Base-by-base conservation (phyloP, 2,329 filamentous ascomycete species). In the Penicillium paneum region DNA sequence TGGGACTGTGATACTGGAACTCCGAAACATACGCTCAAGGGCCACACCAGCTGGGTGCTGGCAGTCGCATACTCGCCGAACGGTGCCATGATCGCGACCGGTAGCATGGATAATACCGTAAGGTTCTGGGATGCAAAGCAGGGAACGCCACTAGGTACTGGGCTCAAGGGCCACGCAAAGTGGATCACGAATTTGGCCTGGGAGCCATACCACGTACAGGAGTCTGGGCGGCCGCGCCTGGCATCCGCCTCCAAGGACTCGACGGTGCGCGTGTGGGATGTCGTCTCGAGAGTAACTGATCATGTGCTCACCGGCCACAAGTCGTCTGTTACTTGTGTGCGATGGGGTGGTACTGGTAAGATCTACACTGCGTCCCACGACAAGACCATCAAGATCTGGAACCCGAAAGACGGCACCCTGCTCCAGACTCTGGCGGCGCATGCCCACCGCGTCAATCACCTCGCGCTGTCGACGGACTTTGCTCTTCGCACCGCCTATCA, bases 1-100 rank as follows among this genome's bases (percentile, higher is more conserved):
- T 97, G 91, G 91, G 92, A 99, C 67, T 92, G 91, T 45, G 90
- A 97, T 66, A 97, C 91, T 0, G 92, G 92, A 44, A 97, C 91
- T 11, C 91, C 92, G 0, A 83, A 90, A 57, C 84, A 89, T 72
- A 97, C 91, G 0, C 76, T 97, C 45, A 88, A 90, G 64, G 91
- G 91, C 0, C 94, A 97, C 72, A 87, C 87, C 2, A 88, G 88
- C 57, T 97, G 92, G 92, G 91, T 97, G 3, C 75, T 97, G 52
- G 90, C 86, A 2, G 90, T 96, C 3, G 84, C 86, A 51, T 97
- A 90, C 85, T 91, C 89, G 13, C 91, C 92, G 0, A 91, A 97
- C 67, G 90, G 88, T 11, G 81, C 81, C 28, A 82, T 87, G 41
- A 82, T 97, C 47, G 93, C 91, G 2, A 97, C 91, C 0, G 93